These are phyloP conservation scores for Diaporthe sp. DNA, from an alignment of 2,329 filamentous ascomycete species.

Conservation along the genomic window DNA sequence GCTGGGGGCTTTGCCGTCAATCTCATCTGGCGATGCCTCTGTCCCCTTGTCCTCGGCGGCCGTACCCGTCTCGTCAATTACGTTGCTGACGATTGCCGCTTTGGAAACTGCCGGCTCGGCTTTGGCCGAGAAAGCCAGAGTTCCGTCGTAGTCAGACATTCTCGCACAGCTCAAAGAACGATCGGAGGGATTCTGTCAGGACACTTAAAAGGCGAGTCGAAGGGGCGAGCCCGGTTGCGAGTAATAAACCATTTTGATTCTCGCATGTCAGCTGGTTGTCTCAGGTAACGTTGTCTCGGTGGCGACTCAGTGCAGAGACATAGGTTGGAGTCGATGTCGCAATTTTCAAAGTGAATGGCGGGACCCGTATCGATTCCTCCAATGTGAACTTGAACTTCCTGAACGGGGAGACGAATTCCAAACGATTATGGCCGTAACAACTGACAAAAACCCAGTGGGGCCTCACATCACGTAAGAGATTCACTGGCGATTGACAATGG, in stretches of 20 bases:
- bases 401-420: background rate
- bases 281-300: background rate
- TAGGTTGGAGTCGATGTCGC: background rate
- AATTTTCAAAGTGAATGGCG: background rate
- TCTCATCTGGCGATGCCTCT: background rate
- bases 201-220: background rate
- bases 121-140: too few species aligned
- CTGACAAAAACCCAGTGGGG: background rate
- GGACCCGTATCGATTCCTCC: background rate
- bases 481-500: background rate
- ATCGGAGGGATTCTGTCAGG: background rate
- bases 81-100: background rate
- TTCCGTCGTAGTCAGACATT: background rate
- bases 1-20: background rate
- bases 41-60: background rate
- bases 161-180: background rate
- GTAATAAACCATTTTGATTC: background rate
- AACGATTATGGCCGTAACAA: background rate
- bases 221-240: too few species aligned
- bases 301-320: background rate
- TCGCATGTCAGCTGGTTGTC: background rate
- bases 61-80: background rate
- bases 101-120: background rate
- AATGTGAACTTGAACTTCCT: background rate
- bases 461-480: conserved; percentile 15